Evolutionary conservation across 225 moss, liverwort and hornwort genomes (phyloP).

Genomic region (Bryoerythrophyllum caledonicum): DNA sequence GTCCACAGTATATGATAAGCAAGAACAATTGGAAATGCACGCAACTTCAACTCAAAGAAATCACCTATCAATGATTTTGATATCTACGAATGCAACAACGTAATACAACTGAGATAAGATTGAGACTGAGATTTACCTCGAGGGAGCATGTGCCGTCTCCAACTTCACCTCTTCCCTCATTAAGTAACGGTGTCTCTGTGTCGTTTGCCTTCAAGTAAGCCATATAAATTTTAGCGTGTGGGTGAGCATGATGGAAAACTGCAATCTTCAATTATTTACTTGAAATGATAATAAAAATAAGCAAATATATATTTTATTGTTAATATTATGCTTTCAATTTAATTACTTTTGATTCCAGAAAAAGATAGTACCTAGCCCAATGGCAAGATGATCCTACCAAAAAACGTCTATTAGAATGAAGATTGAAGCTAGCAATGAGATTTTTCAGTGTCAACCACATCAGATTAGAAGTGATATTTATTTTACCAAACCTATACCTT

Average conservation of each 20-base stretch:
- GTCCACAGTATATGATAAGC: background rate
- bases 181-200: slow-evolving; percentile 82
- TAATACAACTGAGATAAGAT: background rate
- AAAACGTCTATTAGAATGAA: background rate
- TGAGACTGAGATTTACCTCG: slow-evolving; percentile 50
- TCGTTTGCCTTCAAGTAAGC: slow-evolving; percentile 73
- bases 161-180: slow-evolving; percentile 62
- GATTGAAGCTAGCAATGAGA: background rate
- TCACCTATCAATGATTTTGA: background rate
- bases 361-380: background rate
- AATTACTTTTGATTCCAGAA: background rate
- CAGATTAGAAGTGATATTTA: background rate
- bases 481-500: background rate
- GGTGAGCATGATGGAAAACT: slow-evolving; percentile 6
- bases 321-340: background rate
- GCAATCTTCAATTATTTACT: background rate
- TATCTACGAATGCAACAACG: background rate
- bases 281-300: background rate
- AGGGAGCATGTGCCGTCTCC: slow-evolving; percentile 64
- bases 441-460: background rate
- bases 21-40: background rate
- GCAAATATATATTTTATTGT: background rate
- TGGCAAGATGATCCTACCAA: background rate
- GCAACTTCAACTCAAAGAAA: background rate
- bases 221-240: slow-evolving; percentile 8